Evolutionary conservation across 2,329 filamentous ascomycete genomes (phyloP), one percentile per base, ranked within the genome.

Genomic region (Fusarium bulbicola): DNA sequence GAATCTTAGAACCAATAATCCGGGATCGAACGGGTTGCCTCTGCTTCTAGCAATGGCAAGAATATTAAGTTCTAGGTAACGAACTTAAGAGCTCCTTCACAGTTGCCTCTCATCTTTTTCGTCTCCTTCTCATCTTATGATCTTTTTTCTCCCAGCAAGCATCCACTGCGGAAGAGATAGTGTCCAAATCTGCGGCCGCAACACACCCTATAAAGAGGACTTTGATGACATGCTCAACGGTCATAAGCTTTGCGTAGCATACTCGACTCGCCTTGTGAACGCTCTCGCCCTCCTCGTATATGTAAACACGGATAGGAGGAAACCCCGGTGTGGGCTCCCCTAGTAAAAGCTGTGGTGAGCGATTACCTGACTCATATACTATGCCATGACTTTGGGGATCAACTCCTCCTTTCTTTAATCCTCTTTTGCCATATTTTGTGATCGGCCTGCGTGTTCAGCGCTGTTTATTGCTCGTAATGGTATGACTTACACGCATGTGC

Each of bases 161-260:
- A 14, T 46, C 0, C 4, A 46, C 8, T 1, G 43, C 43, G 0
- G 5, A 4, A 26, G 8, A 0, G 12, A 46, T 2, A 2, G 0
- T 20, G 0, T 46, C 12, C 7, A 0, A 46, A 7, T 46, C 43
- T 7, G 18, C 0, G 6, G 0, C 0, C 13, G 3, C 9, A 13
- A 46, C 43, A 2, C 43, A 24, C 6, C 43, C 43, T 28, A 46
- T 28, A 5, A 28, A 46, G 11, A 46, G 1, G 8, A 46, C 26
- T 28, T 28, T 11, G 13, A 28, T 0, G 18, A 0, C 0, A 21
- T 46, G 43, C 3, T 15, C 6, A 15, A 46, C 26, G 6, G 26
- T 28, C 26, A 15, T 15, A 1, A 46, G 8, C 6, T 46, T 46
- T 15, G 43, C 12, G 5, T 46, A 28, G 18, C 18, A 46, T 7